A percentile compares a stretch with the other conserved stretches of the same genome.
Evolutionary conservation across 306 rosid species (phyloP).

Genomic region (Cyamopsis tetragonoloba): DNA sequence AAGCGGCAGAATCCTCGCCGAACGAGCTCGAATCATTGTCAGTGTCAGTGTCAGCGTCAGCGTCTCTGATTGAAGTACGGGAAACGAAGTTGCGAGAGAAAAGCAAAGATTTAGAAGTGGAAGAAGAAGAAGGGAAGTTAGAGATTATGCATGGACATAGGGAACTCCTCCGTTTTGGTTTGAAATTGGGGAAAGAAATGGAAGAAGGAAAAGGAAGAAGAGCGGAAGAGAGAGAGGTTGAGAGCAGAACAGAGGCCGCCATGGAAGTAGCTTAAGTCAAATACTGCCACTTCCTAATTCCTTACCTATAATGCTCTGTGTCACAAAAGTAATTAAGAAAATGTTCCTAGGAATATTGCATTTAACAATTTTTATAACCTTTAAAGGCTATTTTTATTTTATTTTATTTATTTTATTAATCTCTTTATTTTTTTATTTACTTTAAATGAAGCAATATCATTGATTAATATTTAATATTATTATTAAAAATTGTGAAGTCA

Average conservation of each 20-base stretch:
- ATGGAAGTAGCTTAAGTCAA: too few relatives aligned
- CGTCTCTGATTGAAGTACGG: constrained; percentile 43
- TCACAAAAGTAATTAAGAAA: too few relatives aligned
- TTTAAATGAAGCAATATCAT: too few relatives aligned
- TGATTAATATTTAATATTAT: too few relatives aligned
- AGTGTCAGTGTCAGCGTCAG: background rate
- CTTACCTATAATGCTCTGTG: too few relatives aligned
- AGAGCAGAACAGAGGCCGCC: constrained; percentile 33
- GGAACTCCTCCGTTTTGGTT: background rate
- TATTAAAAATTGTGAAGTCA: too few relatives aligned
- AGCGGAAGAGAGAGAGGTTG: background rate
- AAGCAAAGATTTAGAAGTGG: background rate
- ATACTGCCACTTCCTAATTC: too few relatives aligned
- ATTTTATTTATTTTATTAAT: too few relatives aligned
- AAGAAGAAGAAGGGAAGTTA: background rate
- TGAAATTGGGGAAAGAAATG: background rate
- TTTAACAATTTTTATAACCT: too few relatives aligned
- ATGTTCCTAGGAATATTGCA: too few relatives aligned
- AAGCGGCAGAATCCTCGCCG: constrained; percentile 81
- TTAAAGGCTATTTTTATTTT: too few relatives aligned
- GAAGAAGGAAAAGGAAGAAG: constrained; percentile 7
- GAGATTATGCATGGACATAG: background rate
- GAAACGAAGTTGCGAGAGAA: constrained; percentile 13
- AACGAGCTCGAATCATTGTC: constrained; percentile 13
- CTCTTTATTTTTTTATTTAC: too few relatives aligned